Evolutionary conservation across 108 stramenopile species (phyloP).

Genomic region (Cyclotella sp.): DNA sequence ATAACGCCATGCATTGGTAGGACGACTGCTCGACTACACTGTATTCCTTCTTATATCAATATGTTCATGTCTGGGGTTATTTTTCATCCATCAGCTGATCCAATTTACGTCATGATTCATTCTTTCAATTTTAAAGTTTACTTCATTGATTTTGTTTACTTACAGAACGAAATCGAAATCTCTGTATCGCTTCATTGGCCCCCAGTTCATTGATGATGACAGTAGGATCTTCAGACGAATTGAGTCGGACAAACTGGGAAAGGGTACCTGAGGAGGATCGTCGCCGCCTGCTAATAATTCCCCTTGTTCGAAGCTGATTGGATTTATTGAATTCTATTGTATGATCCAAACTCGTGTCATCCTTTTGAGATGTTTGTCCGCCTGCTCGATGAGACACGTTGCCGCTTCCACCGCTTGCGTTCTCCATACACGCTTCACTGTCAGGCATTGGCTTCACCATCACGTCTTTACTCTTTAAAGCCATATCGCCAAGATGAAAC

Average conservation of each 20-base stretch:
- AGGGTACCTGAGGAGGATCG: slow-evolving; percentile 9
- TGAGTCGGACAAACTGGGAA: slow-evolving; percentile 12
- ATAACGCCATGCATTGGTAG: not conserved
- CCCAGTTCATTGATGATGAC: not conserved
- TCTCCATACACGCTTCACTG: not conserved
- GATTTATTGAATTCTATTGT: not conserved
- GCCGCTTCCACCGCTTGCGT: not conserved
- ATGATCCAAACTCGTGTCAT: not conserved
- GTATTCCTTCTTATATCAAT: not conserved
- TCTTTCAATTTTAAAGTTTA: not conserved
- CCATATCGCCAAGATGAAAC: slow-evolving; percentile 1
- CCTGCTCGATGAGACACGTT: no score
- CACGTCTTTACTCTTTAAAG: no score
- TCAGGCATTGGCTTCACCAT: not conserved
- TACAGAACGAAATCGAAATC: slow-evolving; percentile 2
- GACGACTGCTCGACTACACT: not conserved
- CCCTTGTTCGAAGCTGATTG: no score
- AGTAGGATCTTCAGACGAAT: no score
- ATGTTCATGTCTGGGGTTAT: not conserved
- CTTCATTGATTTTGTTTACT: not conserved
- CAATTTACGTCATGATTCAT: no score
- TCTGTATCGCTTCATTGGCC: not conserved
- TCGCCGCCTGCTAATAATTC: not conserved
- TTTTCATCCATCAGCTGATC: not conserved
- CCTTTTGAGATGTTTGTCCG: not conserved